Base-by-base conservation (phyloP, 106 monocot species). In the Allium sativum region DNA sequence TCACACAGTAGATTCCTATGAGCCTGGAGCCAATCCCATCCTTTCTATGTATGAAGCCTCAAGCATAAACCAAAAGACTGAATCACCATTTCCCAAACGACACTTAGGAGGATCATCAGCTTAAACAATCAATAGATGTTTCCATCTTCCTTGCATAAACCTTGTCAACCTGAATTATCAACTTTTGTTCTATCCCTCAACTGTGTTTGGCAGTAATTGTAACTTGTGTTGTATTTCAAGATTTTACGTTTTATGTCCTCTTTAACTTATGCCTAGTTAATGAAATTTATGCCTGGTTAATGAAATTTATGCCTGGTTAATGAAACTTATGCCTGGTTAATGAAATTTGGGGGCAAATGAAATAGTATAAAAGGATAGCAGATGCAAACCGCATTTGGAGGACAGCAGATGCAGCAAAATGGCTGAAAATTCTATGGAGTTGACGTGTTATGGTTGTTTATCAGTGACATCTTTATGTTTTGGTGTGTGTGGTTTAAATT, bases 11-110 rank as follows among this genome's bases (percentile, higher is more conserved):
- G 74, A 76, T 58, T 71, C 70, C 62, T 76, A 47, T 71, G 87
- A 87, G 92, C 79, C 81, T 69, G 84, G 84, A 78, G 86, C 78
- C 78, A 55, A 65, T 75, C 81, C n/a, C n/a, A n/a, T n/a, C n/a
- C n/a, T n/a, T n/a, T n/a, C n/a, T n/a, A n/a, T 80, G 68, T 73
- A 68, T 61, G 87, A 86, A 74, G 81, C 81, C 87, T 68, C 76
- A 76, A 77, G 85, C 84, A 78, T 77, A 73, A 74, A 81, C 78
- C 72, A 66, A 83, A 81, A 76, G 83, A 84, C 81, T 83, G 81
- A 83, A 78, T 79, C 77, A 77, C 68, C 51, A 64, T 55, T 42
- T 48, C 73, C 81, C 54, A 70, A 74, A 72, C 68, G 68, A 61
- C 64, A 19, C 73, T n/a, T 86, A 81, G 72, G 53, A 75, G 75